These are phyloP conservation scores for Pythium coloratum DNA, from an alignment of 352 stramenopile genomes.

Conservation along the genomic window DNA sequence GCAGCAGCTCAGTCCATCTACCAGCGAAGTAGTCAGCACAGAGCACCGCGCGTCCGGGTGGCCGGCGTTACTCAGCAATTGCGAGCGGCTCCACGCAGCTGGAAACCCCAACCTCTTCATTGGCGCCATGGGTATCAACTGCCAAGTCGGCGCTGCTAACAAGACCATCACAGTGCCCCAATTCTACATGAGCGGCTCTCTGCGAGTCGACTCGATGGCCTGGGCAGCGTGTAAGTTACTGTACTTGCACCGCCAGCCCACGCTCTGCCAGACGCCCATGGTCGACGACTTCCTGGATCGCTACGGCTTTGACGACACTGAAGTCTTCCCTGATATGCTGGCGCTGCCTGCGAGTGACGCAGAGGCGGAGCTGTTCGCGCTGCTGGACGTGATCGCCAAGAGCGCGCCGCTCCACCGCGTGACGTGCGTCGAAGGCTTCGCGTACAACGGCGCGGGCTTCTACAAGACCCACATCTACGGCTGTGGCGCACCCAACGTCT, in stretches of 20 bases:
- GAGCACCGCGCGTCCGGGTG: conserved; percentile 15
- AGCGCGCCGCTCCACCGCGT: conserved; percentile 3
- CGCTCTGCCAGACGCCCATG: not conserved
- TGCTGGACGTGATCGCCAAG: conserved; percentile 17
- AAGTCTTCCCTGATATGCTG: conserved; percentile 30
- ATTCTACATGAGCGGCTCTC: conserved; percentile 14
- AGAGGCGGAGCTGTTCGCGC: conserved; percentile 17
- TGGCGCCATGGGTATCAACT: conserved; percentile 19
- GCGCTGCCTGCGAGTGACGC: conserved; percentile 19
- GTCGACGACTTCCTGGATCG: conserved; percentile 21
- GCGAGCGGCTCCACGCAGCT: conserved; percentile 2
- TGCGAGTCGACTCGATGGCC: conserved; percentile 22
- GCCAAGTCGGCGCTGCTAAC: conserved; percentile 2
- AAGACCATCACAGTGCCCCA: not conserved
- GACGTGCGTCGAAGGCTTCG: conserved; percentile 25
- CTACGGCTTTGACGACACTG: conserved; percentile 34
- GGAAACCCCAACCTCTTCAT: conserved; percentile 14
- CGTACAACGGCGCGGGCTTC: conserved; percentile 10
- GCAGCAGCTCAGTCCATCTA: not conserved
- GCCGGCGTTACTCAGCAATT: conserved; percentile 12
- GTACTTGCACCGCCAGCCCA: conserved; percentile 8
- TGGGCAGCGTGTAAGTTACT: conserved; percentile 23
- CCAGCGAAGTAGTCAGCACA: not conserved
- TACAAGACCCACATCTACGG: conserved; percentile 18
- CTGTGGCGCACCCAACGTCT: conserved; percentile 10